Base-by-base conservation (phyloP, 2,329 filamentous ascomycete species). In the Ophiostoma sp. region DNA sequence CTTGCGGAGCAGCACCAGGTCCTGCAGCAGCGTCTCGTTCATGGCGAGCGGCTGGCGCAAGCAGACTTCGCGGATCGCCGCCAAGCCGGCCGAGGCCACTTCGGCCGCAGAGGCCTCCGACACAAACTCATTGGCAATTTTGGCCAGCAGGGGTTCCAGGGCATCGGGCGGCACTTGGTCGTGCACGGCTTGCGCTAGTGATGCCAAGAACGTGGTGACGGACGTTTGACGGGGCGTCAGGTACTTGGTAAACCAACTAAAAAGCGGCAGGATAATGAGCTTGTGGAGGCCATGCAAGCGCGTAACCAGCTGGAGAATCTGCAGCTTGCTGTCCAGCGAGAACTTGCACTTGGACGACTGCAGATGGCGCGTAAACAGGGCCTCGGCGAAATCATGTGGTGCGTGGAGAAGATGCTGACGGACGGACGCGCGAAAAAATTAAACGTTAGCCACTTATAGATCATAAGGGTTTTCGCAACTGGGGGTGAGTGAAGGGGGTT, bases 51-150 rank as follows among this genome's bases (percentile, higher is more conserved):
- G 95, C 79, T 99, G 96, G 76, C 96, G 89, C 2, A 91, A 92
- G 81, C 95, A 98, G 33, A 99, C 93, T 80, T 99, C 96, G 69
- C 96, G 90, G 77, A 99, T 98, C 17, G 94, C 92, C 81, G 98
- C 98, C 72, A 99, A 86, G 79, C 76, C 96, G 4, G 96, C 95
- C 3, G 95, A 91, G 0, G 93, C 93, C 39, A 99, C 95, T 82
- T 98, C 95, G 3, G 93, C 88, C 0, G 96, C 95, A 0, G 95
- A 91, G 1, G 94, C 96, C 83, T 99, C 96, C 0, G 94, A 97
- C 1, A 99, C 95, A 79, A 99, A 99, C 81, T 99, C 96, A 79
- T 98, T 98, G 42, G 96, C 95, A 78, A 99, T 98, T 84, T 98
- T 98, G 81, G 94, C 91, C 1, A 99, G 86, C 4, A 98, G 84